These are phyloP conservation scores for Firmiana major DNA, from an alignment of 345 rosid genomes.

Conservation along the genomic window DNA sequence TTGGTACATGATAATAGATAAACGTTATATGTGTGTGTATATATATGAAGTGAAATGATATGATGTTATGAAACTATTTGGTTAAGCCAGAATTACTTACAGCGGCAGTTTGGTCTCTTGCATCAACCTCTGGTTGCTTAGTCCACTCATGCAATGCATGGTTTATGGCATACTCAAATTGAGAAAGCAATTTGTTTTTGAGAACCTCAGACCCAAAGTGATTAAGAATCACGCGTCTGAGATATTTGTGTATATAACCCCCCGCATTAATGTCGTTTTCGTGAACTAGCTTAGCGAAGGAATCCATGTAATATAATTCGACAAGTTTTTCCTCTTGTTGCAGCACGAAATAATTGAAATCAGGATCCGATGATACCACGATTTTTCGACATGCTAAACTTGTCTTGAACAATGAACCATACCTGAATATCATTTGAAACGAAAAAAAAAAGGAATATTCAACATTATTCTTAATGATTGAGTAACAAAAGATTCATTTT, in stretches of 20 bases:
- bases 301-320: not conserved
- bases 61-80: no score
- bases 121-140: not conserved
- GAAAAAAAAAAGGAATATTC: no score
- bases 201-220: slow-evolving; percentile 10
- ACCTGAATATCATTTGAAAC: not conserved
- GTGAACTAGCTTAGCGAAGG: slow-evolving; percentile 1
- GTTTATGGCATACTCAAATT: not conserved
- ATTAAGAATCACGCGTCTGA: not conserved
- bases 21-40: no score
- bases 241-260: slow-evolving; percentile 9
- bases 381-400: not conserved
- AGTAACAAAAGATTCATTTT: no score
- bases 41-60: no score
- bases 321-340: slow-evolving; percentile 6
- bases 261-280: not conserved
- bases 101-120: not conserved
- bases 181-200: not conserved
- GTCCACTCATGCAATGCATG: not conserved
- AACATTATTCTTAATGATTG: no score
- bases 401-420: slow-evolving; percentile 6
- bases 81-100: not conserved
- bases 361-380: not conserved
- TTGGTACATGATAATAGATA: no score
- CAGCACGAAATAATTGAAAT: slow-evolving; percentile 1